phyloP scores from a whole-genome alignment of 345 rosid genomes.

The Populus euphratica region DNA sequence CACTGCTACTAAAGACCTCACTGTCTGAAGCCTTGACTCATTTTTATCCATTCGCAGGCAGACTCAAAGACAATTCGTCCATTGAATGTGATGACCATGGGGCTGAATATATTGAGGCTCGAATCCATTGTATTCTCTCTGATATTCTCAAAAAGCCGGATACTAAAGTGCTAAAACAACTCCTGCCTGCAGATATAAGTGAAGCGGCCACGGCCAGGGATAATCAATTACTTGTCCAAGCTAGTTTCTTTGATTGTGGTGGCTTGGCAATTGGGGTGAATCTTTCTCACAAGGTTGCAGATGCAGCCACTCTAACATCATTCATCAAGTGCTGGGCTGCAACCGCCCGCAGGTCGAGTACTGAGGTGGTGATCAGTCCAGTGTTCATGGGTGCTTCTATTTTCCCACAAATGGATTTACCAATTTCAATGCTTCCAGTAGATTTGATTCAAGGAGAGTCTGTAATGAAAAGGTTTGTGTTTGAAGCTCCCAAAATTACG shows the following conservation, averaged over 20 bases:
- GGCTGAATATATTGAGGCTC: slow-evolving; percentile 32
- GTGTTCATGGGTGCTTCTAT: slow-evolving; percentile 13
- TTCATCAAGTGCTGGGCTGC: slow-evolving; percentile 32
- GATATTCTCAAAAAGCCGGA: slow-evolving; percentile 26
- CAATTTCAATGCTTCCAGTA: neutral
- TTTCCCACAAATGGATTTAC: slow-evolving; percentile 15
- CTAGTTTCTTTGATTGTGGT: slow-evolving; percentile 28
- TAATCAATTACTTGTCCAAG: slow-evolving; percentile 16
- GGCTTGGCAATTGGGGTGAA: slow-evolving; percentile 20
- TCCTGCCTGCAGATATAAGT: slow-evolving; percentile 23
- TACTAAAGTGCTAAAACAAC: neutral
- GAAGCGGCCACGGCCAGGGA: slow-evolving; percentile 10
- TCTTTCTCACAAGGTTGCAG: slow-evolving; percentile 22
- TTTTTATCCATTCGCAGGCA: slow-evolving; percentile 18
- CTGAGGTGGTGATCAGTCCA: neutral
- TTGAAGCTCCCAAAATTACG: neutral
- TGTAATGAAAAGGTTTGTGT: slow-evolving; percentile 19
- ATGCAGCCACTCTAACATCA: slow-evolving; percentile 10
- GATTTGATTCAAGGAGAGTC: neutral
- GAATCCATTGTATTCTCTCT: slow-evolving; percentile 21
- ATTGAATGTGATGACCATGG: slow-evolving; percentile 49
- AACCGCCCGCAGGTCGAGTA: neutral
- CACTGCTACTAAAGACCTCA: slow-evolving; percentile 4
- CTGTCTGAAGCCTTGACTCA: slow-evolving; percentile 11
- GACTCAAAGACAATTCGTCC: slow-evolving; percentile 8